Evolutionary conservation across 495 filamentous ascomycete genomes (phyloP), one percentile per base, ranked within the genome.

Genomic region (Trypethelium eluteriae): DNA sequence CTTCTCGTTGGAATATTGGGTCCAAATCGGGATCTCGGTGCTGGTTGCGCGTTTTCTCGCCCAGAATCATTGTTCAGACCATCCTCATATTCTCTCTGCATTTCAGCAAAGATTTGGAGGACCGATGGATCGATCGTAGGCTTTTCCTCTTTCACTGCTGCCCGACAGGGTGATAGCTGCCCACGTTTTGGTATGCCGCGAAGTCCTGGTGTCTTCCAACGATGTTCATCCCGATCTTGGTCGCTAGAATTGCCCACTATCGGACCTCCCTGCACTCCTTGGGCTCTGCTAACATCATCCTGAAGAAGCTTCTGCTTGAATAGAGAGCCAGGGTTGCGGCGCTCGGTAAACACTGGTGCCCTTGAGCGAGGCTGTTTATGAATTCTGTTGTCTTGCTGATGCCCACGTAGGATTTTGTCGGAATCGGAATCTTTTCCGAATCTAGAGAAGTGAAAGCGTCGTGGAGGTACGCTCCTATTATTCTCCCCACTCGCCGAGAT

Each of bases 371-470:
- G 14, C 10, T 36, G 18, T 59, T 59, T 59, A 32, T 35, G n/a
- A 36, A 59, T 32, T 36, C 36, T 59, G 14, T 36, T 34, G 14
- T 59, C 3, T 36, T 59, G 53, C 32, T 36, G 25, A 36, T 18
- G 18, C 14, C 11, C 25, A 2, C 53, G 53, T 36, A 59, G 32
- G 14, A 59, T 32, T 7, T 10, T 18, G 34, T 36, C 53, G 10
- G 49, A 3, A 11, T 53, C 47, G 3, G 32, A 7, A 36, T 36
- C 53, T 59, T 36, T 34, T 32, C 10, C 7, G 7, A 59, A 5
- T 9, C 53, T 59, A n/a, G 53, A 59, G 3, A 59, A 59, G 53
- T 59, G 53, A 32, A 59, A 59, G 34, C 53, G 11, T 18, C 53
- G 53, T 36, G 53, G 53, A 5, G 10, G 53, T 59, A 16, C 25